A percentile compares a stretch with the other conserved stretches of the same genome.
Evolutionary conservation across 202 grass and related monocot species (phyloP).

Genomic region (Digitaria exilis): DNA sequence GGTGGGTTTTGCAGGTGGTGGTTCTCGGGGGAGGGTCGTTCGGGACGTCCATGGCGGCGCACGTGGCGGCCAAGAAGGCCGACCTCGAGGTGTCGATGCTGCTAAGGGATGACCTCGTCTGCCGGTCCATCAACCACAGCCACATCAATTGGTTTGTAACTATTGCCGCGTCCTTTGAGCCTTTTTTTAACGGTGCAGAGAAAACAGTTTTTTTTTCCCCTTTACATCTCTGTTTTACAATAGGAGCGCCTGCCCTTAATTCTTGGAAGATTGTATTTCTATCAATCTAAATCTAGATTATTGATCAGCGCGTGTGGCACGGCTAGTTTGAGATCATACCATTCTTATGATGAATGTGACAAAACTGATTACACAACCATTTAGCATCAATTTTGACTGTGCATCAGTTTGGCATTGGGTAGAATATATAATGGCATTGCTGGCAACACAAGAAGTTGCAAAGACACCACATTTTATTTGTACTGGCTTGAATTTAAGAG

Average conservation of each 20-base stretch:
- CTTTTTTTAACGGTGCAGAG: not conserved
- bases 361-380: not conserved
- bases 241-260: not conserved
- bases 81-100: slow-evolving; percentile 80
- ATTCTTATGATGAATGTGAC: not conserved
- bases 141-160: slow-evolving; percentile 64
- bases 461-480: not conserved
- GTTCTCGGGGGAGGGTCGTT: slow-evolving; percentile 87
- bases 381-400: not conserved
- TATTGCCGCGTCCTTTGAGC: no score
- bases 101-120: slow-evolving; percentile 67
- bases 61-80: slow-evolving; percentile 74
- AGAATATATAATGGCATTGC: not conserved
- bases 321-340: not conserved
- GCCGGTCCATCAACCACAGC: slow-evolving; percentile 67
- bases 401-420: no score
- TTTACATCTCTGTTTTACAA: not conserved
- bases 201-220: slow-evolving; percentile 27
- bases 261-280: not conserved
- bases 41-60: slow-evolving; percentile 84
- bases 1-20: slow-evolving; percentile 58
- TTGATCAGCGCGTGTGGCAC: not conserved
- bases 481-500: not conserved
- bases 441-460: not conserved
- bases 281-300: not conserved